Percentiles rank a stretch among this genome's conserved stretches.
These are phyloP conservation scores for Brassica nigra DNA, from an alignment of 345 rosid species.

Conservation along the genomic window DNA sequence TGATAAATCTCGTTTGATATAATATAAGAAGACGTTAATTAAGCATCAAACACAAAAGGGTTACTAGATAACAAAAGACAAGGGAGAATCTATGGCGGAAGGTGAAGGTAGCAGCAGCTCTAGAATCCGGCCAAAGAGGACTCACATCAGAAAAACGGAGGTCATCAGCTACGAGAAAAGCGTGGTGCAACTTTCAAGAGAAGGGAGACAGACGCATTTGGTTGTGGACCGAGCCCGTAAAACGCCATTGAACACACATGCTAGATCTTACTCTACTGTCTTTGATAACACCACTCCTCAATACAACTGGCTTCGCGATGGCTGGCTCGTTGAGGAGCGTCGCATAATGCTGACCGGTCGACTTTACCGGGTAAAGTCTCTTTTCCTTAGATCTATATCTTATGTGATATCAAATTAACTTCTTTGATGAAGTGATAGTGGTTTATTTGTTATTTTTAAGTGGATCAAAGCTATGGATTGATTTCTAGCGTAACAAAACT, in stretches of 20 bases:
- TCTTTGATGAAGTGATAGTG: not conserved
- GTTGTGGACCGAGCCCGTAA: not conserved
- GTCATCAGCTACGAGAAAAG: not conserved
- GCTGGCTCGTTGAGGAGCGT: conserved; percentile 34
- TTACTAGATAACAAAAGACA: not conserved
- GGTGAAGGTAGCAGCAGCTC: not conserved
- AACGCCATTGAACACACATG: not conserved
- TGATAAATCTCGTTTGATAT: not conserved
- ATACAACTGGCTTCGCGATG: conserved; percentile 16
- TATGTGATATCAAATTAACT: not conserved
- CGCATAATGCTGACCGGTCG: not conserved
- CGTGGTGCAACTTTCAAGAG: not conserved
- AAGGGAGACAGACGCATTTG: not conserved
- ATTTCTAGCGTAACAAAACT: not conserved
- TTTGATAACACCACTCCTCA: not conserved
- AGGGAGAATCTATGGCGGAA: not conserved
- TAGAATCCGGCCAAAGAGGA: not conserved
- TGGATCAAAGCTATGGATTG: not conserved
- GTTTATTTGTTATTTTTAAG: not conserved
- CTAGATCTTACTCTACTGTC: not conserved
- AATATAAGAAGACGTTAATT: conserved; percentile 1
- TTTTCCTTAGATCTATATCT: not conserved
- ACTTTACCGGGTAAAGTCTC: conserved; percentile 16
- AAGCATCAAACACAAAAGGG: not conserved
- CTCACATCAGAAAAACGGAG: not conserved